phyloP scores from a whole-genome alignment of 441 rosid species.

The Pelargonium myrrhifolium region DNA sequence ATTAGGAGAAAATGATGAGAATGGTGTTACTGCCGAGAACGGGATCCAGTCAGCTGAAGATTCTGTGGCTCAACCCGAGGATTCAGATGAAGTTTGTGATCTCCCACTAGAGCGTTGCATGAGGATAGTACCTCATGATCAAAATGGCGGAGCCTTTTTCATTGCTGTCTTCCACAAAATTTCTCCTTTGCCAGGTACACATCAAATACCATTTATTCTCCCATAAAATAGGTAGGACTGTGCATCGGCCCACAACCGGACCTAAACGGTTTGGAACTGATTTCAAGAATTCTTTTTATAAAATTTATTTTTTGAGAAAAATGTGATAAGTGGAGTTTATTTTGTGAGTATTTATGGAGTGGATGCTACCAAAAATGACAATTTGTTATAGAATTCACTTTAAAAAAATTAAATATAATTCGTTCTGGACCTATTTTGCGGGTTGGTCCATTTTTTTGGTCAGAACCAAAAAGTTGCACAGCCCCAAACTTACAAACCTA shows the following conservation, averaged over 20 bases:
- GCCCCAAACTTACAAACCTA: background rate
- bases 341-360: too few relatives aligned
- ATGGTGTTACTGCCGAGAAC: conserved; percentile 30
- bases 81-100: conserved; percentile 53
- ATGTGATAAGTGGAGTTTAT: too few relatives aligned
- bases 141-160: conserved; percentile 94
- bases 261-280: too few relatives aligned
- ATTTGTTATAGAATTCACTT: too few relatives aligned
- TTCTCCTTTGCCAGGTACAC: conserved; percentile 64
- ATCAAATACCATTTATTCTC: background rate
- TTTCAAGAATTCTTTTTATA: too few relatives aligned
- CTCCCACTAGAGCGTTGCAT: conserved; percentile 79
- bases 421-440: too few relatives aligned
- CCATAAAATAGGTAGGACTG: background rate
- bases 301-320: too few relatives aligned
- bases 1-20: conserved; percentile 25
- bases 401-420: too few relatives aligned
- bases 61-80: conserved; percentile 25
- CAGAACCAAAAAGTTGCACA: too few relatives aligned
- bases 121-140: conserved; percentile 96
- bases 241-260: too few relatives aligned
- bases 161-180: conserved; percentile 75
- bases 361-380: too few relatives aligned
- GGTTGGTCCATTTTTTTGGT: too few relatives aligned
- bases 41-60: conserved; percentile 26